phyloP scores from a whole-genome alignment of 1,284 basidiomycete genomes.

The Chiua sp. region DNA sequence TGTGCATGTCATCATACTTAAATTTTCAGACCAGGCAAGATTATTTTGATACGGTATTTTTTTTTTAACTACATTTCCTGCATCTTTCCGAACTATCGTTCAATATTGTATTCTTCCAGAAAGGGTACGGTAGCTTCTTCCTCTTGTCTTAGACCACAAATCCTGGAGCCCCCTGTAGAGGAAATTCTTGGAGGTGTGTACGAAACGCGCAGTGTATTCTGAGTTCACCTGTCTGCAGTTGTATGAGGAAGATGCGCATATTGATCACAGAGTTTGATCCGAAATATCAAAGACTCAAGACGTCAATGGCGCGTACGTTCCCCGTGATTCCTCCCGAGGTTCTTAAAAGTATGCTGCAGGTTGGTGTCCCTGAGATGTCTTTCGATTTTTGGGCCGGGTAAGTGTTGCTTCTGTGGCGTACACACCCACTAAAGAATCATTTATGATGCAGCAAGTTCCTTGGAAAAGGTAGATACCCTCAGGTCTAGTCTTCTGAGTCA shows the following conservation, averaged over 20 bases:
- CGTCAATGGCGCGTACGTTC: constrained; percentile 84
- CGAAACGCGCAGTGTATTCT: neutral
- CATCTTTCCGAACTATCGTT: constrained; percentile 15
- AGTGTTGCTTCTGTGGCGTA: constrained; percentile 37
- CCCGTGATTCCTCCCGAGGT: neutral
- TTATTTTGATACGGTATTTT: constrained; percentile 82
- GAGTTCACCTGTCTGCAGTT: constrained; percentile 53
- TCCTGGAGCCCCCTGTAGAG: constrained; percentile 36
- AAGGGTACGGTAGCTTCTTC: constrained; percentile 64
- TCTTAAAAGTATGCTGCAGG: constrained; percentile 51
- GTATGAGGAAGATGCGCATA: constrained; percentile 94
- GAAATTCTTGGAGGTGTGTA: constrained; percentile 70
- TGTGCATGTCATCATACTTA: constrained; percentile 1
- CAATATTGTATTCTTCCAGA: constrained; percentile 95
- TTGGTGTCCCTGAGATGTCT: constrained; percentile 94
- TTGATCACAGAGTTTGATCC: constrained; percentile 94
- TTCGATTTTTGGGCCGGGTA: constrained; percentile 94
- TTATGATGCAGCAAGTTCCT: constrained; percentile 67
- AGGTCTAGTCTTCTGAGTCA: too few relatives aligned
- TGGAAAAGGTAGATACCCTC: constrained; percentile 63
- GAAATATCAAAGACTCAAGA: constrained; percentile 92
- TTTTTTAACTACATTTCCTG: constrained; percentile 1
- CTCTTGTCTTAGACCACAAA: neutral
- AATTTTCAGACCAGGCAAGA: constrained; percentile 83
- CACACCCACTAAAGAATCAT: constrained; percentile 5